A percentile compares a stretch with the other conserved stretches of the same genome.
Conservation (phyloP, 352 stramenopile genomes). For the Plasmopara halstedii region DNA sequence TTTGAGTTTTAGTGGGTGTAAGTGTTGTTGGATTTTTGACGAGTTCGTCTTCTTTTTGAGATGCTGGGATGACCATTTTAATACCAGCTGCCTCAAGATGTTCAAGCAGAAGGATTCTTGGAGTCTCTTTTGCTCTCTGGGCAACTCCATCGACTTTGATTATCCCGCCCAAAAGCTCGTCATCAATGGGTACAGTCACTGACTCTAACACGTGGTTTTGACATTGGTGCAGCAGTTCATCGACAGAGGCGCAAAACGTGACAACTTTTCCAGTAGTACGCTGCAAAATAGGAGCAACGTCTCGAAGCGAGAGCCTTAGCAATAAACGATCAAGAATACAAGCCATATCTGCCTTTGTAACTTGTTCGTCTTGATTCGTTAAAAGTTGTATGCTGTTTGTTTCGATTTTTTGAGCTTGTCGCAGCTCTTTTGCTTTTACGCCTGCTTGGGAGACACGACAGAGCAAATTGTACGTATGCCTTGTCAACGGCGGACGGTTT, state of each 20-base stretch:
- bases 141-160: not conserved
- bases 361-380: constrained; percentile 1
- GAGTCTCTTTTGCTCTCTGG: not conserved
- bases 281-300: constrained; percentile 27
- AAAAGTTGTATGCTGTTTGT: not conserved
- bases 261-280: constrained; percentile 18
- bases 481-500: constrained; percentile 42
- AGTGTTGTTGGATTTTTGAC: constrained; percentile 8
- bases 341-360: not conserved
- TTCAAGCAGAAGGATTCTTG: constrained; percentile 36
- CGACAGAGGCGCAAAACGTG: constrained; percentile 26
- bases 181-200: constrained; percentile 1
- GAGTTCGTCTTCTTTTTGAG: constrained; percentile 4
- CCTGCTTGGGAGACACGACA: constrained; percentile 3
- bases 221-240: constrained; percentile 14
- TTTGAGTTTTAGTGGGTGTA: constrained; percentile 7
- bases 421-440: constrained; percentile 2
- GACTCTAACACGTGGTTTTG: constrained; percentile 5
- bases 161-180: not conserved
- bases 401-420: constrained; percentile 3
- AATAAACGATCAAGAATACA: constrained; percentile 14
- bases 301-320: constrained; percentile 24
- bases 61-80: constrained; percentile 5
- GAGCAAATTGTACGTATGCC: constrained; percentile 30
- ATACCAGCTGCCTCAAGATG: constrained; percentile 19